Base-by-base conservation (phyloP, 225 moss, liverwort and hornwort species). In the Pseudoscleropodium purum region DNA sequence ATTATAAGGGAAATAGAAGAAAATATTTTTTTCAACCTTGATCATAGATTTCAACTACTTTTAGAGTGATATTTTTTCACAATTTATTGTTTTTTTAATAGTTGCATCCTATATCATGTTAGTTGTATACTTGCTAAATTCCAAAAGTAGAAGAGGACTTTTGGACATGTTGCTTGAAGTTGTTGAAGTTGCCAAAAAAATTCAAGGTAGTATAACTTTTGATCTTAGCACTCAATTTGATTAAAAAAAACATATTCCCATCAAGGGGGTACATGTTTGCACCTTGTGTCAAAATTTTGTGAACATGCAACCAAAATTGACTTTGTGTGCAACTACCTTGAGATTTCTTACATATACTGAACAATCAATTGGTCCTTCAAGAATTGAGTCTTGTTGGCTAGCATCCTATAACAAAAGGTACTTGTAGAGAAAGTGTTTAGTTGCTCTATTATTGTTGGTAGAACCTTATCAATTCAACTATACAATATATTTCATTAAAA, bases 141-240 rank as follows among this genome's bases (percentile, higher is more conserved):
- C 3, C 6, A 41, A 1, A 72, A 39, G 4, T 72, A 41, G 9
- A 41, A 14, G 5, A 41, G 41, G 47, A 9, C 47, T 41, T 26
- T 72, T 26, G 26, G 1, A 72, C 5, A 72, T 72, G 9, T 5
- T 72, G 5, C 15, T 24, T 41, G 5, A 72, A 41, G 26, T 1
- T 41, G 0, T 23, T 0, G 0, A 2, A 15, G 3, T 5, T 15
- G 27, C 9, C 1, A 5, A 27, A 72, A 41, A 27, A 73, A 5
- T 16, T 73, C 0, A 43, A 1, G 27, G 10, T 0, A 72, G 0
- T 0, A 41, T 3, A 43, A 27, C 3, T 27, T 72, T 16, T 41
- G 16, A 43, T 43, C 14, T 1, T 1, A 4, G 16, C 52, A 52
- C 52, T 5, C 16, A 5, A 52, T 52, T 52, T 15, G 52, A 15